A percentile compares a stretch with the other conserved stretches of the same genome.
Evolutionary conservation across 768 basidiomycete species (phyloP).

Genomic region (Lentinula guzmanii): DNA sequence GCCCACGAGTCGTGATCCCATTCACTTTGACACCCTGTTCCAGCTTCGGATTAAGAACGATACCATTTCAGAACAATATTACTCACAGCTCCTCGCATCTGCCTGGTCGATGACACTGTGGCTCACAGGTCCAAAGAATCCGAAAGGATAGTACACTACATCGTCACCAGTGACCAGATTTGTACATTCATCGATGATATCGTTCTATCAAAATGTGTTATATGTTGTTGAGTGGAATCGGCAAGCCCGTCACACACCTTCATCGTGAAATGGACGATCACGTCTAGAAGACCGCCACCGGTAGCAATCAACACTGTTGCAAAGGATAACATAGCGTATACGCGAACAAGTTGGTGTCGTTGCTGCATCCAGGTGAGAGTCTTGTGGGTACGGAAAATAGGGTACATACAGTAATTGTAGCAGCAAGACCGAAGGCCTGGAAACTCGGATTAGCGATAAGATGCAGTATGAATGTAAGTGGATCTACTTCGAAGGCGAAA

Average conservation of each 20-base stretch:
- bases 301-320: conserved; percentile 42
- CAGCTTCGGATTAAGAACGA: conserved; percentile 8
- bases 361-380: conserved; percentile 30
- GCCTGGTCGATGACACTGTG: conserved; percentile 19
- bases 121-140: conserved; percentile 47
- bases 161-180: conserved; percentile 26
- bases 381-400: background rate
- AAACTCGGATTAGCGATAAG: background rate
- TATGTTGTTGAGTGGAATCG: background rate
- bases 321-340: conserved; percentile 49
- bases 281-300: conserved; percentile 46
- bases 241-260: conserved; percentile 38
- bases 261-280: conserved; percentile 60
- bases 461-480: background rate
- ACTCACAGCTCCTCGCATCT: conserved; percentile 42
- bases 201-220: conserved; percentile 29
- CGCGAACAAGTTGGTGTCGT: conserved; percentile 44
- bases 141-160: conserved; percentile 32
- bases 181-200: conserved; percentile 53
- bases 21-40: conserved; percentile 51
- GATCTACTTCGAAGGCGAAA: conserved; percentile 40
- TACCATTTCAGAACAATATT: conserved; percentile 11
- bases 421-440: conserved; percentile 43
- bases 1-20: conserved; percentile 67
- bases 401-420: conserved; percentile 42